These are phyloP conservation scores for Cryptococcus depauperatus DNA, from an alignment of 1,284 basidiomycete species.

Conservation along the genomic window DNA sequence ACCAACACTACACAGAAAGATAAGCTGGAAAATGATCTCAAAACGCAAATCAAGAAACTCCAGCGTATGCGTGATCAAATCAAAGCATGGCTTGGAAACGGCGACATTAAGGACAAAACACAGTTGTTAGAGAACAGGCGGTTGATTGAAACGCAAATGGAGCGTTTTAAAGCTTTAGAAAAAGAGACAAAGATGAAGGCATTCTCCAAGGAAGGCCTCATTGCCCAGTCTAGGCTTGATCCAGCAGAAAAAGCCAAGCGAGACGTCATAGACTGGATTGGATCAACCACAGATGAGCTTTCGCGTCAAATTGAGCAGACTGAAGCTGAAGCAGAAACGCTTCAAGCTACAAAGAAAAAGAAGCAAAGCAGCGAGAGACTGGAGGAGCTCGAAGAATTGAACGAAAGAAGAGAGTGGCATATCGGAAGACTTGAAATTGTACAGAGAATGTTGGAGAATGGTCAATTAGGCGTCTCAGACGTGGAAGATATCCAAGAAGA, in stretches of 20 bases:
- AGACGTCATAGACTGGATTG: conserved; percentile 80
- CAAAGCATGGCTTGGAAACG: conserved; percentile 96
- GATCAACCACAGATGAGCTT: conserved; percentile 81
- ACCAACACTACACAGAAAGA: conserved; percentile 89
- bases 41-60: conserved; percentile 98
- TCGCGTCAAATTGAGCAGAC: conserved; percentile 86
- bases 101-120: conserved; percentile 99
- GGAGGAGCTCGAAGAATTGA: conserved; percentile 77
- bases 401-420: conserved; percentile 95
- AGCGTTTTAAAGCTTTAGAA: conserved; percentile 99
- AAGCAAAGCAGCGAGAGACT: conserved; percentile 64
- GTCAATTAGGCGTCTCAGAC: conserved; percentile 72
- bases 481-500: conserved; percentile 84
- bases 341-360: conserved; percentile 56
- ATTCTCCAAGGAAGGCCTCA: conserved; percentile 97
- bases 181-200: conserved; percentile 99
- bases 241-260: conserved; percentile 95
- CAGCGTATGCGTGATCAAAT: conserved; percentile 97
- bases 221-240: conserved; percentile 86
- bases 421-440: conserved; percentile 88
- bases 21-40: conserved; percentile 88
- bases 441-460: conserved; percentile 88
- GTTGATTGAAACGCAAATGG: conserved; percentile 99
- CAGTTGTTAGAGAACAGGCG: conserved; percentile 84
- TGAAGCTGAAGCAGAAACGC: conserved; percentile 87